Evolutionary conservation across 2,329 filamentous ascomycete genomes (phyloP).

Genomic region (Aspergillus fischeri): DNA sequence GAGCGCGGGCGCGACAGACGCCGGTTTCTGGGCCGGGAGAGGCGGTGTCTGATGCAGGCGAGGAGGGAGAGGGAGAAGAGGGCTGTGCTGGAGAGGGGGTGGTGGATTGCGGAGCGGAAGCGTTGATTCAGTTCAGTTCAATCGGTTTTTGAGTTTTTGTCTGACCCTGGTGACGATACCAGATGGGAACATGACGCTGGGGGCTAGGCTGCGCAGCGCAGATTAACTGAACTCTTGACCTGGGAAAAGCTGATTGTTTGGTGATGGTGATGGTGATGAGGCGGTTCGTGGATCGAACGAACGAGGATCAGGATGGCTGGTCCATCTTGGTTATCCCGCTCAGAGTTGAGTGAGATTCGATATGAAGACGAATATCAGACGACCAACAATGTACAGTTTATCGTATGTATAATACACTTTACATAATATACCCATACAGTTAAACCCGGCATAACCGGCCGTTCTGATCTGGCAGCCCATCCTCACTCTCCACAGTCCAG

Average conservation of each 20-base stretch:
- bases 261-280: not conserved
- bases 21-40: not conserved
- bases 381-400: not conserved
- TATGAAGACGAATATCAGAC: not conserved
- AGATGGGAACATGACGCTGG: not conserved
- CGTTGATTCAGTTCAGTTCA: not conserved
- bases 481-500: slow-evolving; percentile 41
- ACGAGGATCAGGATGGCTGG: not conserved
- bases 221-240: not conserved
- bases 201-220: too few relatives aligned
- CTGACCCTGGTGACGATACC: not conserved
- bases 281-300: not conserved
- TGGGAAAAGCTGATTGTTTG: not conserved
- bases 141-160: not conserved
- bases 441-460: slow-evolving; percentile 41
- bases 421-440: not conserved
- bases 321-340: not conserved
- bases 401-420: not conserved
- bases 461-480: slow-evolving; percentile 25
- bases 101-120: not conserved
- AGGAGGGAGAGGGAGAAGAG: not conserved
- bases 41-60: not conserved
- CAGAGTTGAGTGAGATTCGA: not conserved
- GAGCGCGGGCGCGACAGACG: not conserved
- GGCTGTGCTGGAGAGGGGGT: not conserved